A percentile compares a stretch with the other conserved stretches of the same genome.
phyloP scores from a whole-genome alignment of 1,284 basidiomycete genomes.

The Cryptococcus sp. region DNA sequence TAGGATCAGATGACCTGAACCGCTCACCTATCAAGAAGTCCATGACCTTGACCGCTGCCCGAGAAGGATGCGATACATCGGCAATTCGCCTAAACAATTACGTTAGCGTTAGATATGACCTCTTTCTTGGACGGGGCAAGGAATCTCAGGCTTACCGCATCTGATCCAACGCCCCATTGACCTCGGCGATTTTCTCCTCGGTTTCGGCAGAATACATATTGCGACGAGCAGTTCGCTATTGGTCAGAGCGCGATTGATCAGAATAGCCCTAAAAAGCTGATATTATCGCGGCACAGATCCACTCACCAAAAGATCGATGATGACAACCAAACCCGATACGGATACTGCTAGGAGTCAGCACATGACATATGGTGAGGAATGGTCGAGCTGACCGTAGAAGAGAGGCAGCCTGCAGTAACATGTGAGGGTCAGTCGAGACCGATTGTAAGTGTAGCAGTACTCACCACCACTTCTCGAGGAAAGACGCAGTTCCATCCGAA shows the following conservation, averaged over 20 bases:
- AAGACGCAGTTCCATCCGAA: conserved; percentile 44
- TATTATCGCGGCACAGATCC: too few relatives aligned
- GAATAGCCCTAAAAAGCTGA: background rate
- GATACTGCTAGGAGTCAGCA: conserved; percentile 30
- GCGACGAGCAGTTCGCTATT: conserved; percentile 35
- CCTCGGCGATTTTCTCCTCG: conserved; percentile 49
- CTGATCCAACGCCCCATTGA: conserved; percentile 45
- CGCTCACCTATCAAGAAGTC: conserved; percentile 47
- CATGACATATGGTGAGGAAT: background rate
- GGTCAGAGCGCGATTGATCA: background rate
- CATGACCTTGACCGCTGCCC: conserved; percentile 53
- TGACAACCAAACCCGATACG: conserved; percentile 51
- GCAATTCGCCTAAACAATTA: conserved; percentile 36
- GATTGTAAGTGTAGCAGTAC: conserved; percentile 6
- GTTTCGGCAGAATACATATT: conserved; percentile 47
- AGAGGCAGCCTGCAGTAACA: conserved; percentile 35
- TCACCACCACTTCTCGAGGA: conserved; percentile 55
- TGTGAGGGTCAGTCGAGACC: background rate
- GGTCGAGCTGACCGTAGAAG: conserved; percentile 41
- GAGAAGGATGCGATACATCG: conserved; percentile 50
- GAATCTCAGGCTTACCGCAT: conserved; percentile 35
- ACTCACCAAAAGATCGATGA: conserved; percentile 52
- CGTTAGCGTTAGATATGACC: background rate
- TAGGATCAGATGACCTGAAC: background rate
- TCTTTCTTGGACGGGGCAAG: background rate